Conservation (phyloP, 306 rosid species). For the Trifolium dubium region DNA sequence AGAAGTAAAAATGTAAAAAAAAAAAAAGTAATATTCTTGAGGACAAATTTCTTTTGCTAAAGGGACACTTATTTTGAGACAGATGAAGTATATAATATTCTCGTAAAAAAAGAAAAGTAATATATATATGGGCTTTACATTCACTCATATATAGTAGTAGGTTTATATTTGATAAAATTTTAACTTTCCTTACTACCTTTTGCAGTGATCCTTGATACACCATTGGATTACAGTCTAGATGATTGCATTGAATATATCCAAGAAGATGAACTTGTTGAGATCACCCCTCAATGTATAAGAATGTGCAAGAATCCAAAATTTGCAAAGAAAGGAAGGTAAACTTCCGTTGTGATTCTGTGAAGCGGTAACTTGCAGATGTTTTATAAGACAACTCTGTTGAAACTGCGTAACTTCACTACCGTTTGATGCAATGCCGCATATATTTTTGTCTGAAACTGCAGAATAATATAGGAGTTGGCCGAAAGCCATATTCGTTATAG, state of each 20-base stretch:
- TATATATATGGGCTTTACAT: neutral
- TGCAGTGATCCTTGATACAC: slow-evolving; percentile 93
- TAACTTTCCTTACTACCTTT: slow-evolving; percentile 16
- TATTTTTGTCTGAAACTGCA: slow-evolving; percentile 38
- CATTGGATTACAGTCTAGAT: slow-evolving; percentile 89
- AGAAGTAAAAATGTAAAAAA: slow-evolving; percentile 27
- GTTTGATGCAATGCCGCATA: slow-evolving; percentile 14
- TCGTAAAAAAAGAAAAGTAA: no score
- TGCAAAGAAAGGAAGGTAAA: slow-evolving; percentile 73
- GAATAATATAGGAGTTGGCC: slow-evolving; percentile 38
- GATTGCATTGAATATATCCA: slow-evolving; percentile 99
- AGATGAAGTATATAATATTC: no score
- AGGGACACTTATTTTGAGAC: no score
- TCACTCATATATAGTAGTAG: neutral
- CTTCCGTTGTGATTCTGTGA: slow-evolving; percentile 8
- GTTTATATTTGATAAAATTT: slow-evolving; percentile 9
- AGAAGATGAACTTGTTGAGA: slow-evolving; percentile 96
- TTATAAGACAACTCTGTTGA: slow-evolving; percentile 37
- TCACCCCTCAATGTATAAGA: slow-evolving; percentile 78
- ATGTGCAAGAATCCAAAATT: slow-evolving; percentile 91
- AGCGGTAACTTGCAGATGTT: slow-evolving; percentile 43
- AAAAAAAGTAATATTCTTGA: no score
- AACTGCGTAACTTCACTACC: slow-evolving; percentile 31
- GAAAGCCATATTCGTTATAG: slow-evolving; percentile 31
- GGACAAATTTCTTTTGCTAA: no score